Evolutionary conservation across 2,329 filamentous ascomycete genomes (phyloP), one percentile per base, ranked within the genome.

Genomic region (Fusarium sp.): DNA sequence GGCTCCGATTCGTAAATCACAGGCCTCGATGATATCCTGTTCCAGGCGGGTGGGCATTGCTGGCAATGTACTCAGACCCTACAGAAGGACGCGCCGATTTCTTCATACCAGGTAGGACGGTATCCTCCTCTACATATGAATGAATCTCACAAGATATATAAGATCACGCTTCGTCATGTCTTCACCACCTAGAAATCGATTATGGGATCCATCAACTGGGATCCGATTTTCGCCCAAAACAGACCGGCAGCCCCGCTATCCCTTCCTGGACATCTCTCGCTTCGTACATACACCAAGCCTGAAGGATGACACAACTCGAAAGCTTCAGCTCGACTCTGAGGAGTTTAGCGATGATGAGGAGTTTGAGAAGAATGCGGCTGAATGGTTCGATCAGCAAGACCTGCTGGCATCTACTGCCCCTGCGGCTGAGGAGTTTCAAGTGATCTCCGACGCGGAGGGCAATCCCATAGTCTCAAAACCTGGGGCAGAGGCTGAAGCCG

Each of bases 151-250:
- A 46, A 11, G 9, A 13, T 33, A 54, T 36, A 71, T 53, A 70
- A 59, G 27, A 58, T 44, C 33, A 16, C 65, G 58, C 23, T 58
- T 27, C 53, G 67, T 16, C 33, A 75, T 75, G 73, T 38, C 72
- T 16, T 65, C 72, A 44, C 56, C 54, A 16, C 36, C 67, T 23
- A 65, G 59, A 23, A 69, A 61, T 38, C 51, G 60, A 20, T 65
- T 79, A 27, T 80, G 78, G 79, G 74, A 68, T 40, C 75, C 74
- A 18, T 68, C 67, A 20, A 61, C 65, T 29, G 77, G 77, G 23
- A 76, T 80, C 55, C 74, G 76, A 6, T 80, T 79, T 66, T 69
- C 74, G 0, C 64, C 74, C 11, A 69, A 65, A 51, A 29, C 64
- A 29, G 53, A 67, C 40, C 44, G 62, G n/a, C 49, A 68, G 46